These are phyloP conservation scores for Sphenostylis stenocarpa DNA, from an alignment of 306 rosid genomes.

Conservation along the genomic window DNA sequence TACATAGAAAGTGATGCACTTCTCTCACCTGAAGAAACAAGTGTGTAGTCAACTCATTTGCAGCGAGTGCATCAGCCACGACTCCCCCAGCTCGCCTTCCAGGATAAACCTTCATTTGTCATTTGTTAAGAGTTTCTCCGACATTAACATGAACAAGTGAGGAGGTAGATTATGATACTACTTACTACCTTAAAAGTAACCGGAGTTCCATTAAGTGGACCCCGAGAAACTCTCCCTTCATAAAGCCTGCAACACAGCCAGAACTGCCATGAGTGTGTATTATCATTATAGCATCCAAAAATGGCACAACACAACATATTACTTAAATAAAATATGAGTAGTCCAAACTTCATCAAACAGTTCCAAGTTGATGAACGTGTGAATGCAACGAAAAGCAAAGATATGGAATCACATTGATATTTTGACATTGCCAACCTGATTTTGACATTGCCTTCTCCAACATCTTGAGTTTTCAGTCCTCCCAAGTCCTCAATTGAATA, in stretches of 20 bases:
- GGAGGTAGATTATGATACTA: not conserved
- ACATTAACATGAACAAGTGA: not conserved
- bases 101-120: constrained; percentile 76
- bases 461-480: constrained; percentile 71
- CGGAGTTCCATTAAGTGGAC: constrained; percentile 67
- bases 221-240: constrained; percentile 88
- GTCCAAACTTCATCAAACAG: not conserved
- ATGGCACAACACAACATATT: too few relatives aligned
- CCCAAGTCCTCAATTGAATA: constrained; percentile 56
- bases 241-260: constrained; percentile 68
- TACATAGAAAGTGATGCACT: not conserved
- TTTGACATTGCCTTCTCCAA: constrained; percentile 87
- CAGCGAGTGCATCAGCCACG: constrained; percentile 95
- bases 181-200: constrained; percentile 72
- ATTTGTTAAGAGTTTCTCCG: not conserved
- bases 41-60: constrained; percentile 90
- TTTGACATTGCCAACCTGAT: constrained; percentile 50
- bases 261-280: not conserved
- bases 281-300: not conserved
- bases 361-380: not conserved
- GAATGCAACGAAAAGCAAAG: not conserved
- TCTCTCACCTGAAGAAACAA: constrained; percentile 72
- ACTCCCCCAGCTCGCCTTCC: constrained; percentile 82
- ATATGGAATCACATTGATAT: not conserved
- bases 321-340: not conserved